Evolutionary conservation across 2,329 filamentous ascomycete genomes (phyloP), one percentile per base, ranked within the genome.

Genomic region (Alternaria sp.): DNA sequence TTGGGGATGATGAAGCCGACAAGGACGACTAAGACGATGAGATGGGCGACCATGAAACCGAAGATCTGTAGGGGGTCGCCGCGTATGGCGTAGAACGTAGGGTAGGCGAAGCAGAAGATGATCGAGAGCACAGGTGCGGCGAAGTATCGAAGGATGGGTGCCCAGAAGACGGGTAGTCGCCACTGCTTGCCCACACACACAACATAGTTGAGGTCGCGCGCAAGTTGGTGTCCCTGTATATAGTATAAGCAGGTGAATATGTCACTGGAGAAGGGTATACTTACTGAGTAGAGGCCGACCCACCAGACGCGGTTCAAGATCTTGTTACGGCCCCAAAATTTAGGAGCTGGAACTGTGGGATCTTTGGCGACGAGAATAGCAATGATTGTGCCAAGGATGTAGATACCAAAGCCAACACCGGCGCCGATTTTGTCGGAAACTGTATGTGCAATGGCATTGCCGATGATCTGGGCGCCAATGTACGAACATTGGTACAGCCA

Each of bases 111-210:
- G 26, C 44, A 59, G 47, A 62, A 52, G 23, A 56, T 55, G 36
- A 58, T 58, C n/a, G 47, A 50, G 6, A 61, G 62, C 9, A 59
- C 43, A 5, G 59, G 59, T 13, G 47, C 57, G 17, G 56, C 28
- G 7, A 62, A 54, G 49, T 65, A 60, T n/a, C 49, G 45, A 21
- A 65, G 61, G 15, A 65, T 17, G 8, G 56, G 51, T 0, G 81
- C 80, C 81, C 84, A 85, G 71, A 85, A 83, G 63, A 65, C 62
- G 2, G 85, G 84, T 30, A 87, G 84, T 2, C 70, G 79, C 85
- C 84, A 87, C 73, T 87, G 86, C 40, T 83, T 83, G 60, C 83
- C 84, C 1, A 73, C 76, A 9, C 81, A 84, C 19, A 87, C 80
- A 43, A 85, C 81, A 6, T 79, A 70, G 61, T 87, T 87, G 45